Percentiles rank a stretch among this genome's conserved stretches.
These are phyloP conservation scores for Podospora pseudopauciseta DNA, from an alignment of 495 filamentous ascomycete species.

Conservation along the genomic window DNA sequence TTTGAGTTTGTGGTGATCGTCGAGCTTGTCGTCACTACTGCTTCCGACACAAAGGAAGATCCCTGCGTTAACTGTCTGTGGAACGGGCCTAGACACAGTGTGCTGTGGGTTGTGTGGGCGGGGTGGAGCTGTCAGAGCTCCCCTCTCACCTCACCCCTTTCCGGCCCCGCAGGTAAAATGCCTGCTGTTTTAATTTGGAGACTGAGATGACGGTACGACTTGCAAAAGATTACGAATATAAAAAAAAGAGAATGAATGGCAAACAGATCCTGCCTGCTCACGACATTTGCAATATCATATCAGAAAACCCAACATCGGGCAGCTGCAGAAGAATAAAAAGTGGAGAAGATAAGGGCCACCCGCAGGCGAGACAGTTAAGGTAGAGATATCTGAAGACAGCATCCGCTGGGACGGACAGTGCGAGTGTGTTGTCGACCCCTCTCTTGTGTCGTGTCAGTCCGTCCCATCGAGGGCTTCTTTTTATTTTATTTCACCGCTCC, in stretches of 20 bases:
- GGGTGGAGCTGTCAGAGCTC: constrained; percentile 7
- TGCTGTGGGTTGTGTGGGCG: background rate
- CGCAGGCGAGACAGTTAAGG: too few species aligned
- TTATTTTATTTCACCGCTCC: background rate
- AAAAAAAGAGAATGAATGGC: background rate
- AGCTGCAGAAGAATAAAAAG: background rate
- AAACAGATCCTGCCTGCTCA: background rate
- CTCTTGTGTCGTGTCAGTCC: background rate
- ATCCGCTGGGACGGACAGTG: too few species aligned
- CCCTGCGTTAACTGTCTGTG: background rate
- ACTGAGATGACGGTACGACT: background rate
- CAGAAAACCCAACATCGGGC: background rate
- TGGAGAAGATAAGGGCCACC: background rate
- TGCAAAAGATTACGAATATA: background rate
- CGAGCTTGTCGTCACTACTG: constrained; percentile 6
- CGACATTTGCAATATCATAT: background rate
- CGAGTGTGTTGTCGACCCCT: background rate
- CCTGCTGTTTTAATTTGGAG: background rate
- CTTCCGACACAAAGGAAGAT: constrained; percentile 1
- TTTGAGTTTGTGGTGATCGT: constrained; percentile 1
- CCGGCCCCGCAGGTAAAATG: constrained; percentile 4
- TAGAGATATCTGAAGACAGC: too few species aligned
- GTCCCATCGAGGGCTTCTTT: background rate
- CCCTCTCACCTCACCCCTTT: background rate
- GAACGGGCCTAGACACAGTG: constrained; percentile 5